These are phyloP conservation scores for Pseudohyphozyma bogoriensis DNA, from an alignment of 768 basidiomycete genomes.

Conservation along the genomic window DNA sequence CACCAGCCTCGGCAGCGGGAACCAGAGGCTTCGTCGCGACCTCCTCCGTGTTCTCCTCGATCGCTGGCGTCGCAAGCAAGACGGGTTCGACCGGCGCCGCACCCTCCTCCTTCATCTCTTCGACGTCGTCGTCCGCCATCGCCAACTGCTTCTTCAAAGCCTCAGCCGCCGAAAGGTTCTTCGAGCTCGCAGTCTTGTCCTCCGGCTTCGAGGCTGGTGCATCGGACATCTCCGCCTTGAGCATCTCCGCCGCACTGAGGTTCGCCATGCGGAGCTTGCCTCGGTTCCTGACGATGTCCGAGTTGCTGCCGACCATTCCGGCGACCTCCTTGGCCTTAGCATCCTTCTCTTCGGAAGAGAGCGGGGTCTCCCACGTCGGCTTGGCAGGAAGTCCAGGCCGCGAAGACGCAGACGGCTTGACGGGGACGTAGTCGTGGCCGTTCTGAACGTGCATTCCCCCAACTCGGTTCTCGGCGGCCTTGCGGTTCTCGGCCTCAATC, in stretches of 20 bases:
- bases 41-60: not conserved
- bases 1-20: not conserved
- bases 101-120: conserved; percentile 7
- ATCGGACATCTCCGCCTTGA: conserved; percentile 87
- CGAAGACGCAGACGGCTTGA: conserved; percentile 8
- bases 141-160: conserved; percentile 12
- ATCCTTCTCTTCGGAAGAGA: not conserved
- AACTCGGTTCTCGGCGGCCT: conserved; percentile 1
- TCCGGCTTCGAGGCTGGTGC: conserved; percentile 39
- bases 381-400: conserved; percentile 8
- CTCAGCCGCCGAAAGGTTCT: conserved; percentile 20
- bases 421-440: conserved; percentile 25
- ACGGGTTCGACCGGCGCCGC: not conserved
- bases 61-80: not conserved
- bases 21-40: too few species aligned
- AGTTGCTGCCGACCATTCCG: conserved; percentile 63
- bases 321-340: conserved; percentile 4
- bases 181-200: not conserved
- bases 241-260: conserved; percentile 85
- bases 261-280: conserved; percentile 89
- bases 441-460: conserved; percentile 18
- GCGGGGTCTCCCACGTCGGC: conserved; percentile 8
- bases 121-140: not conserved
- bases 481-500: conserved; percentile 25
- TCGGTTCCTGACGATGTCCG: conserved; percentile 77